Evolutionary conservation across 345 rosid genomes (phyloP).

Genomic region (Reutealis trisperma): DNA sequence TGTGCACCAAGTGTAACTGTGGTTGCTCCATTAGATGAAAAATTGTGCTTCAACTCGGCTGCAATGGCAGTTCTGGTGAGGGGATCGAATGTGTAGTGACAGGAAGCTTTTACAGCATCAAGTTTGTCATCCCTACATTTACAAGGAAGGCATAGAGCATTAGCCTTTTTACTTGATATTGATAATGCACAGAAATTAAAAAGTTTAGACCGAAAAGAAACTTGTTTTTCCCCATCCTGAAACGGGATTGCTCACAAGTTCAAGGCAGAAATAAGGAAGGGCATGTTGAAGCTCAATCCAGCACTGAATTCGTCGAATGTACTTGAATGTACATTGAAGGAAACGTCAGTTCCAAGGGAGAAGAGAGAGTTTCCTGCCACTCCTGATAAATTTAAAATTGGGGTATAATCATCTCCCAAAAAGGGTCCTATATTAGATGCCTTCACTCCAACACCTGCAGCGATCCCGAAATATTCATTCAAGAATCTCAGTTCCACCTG

Average conservation of each 20-base stretch:
- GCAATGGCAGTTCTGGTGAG: constrained; percentile 48
- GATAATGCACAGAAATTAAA: background rate
- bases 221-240: background rate
- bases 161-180: background rate
- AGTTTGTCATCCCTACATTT: constrained; percentile 52
- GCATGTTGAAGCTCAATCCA: constrained; percentile 44
- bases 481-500: constrained; percentile 49
- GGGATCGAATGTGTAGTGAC: constrained; percentile 38
- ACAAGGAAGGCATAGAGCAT: background rate
- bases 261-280: constrained; percentile 43
- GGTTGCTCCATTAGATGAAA: constrained; percentile 18
- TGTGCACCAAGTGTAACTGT: constrained; percentile 44
- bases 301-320: constrained; percentile 34
- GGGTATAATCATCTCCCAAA: constrained; percentile 34
- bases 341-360: constrained; percentile 43
- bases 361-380: constrained; percentile 39
- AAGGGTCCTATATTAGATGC: constrained; percentile 22
- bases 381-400: constrained; percentile 43
- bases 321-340: constrained; percentile 30
- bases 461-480: constrained; percentile 42
- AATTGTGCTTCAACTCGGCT: constrained; percentile 47
- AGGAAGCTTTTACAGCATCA: constrained; percentile 34
- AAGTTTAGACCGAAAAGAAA: background rate
- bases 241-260: constrained; percentile 41
- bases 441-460: constrained; percentile 42